Base-by-base conservation (phyloP, 2,329 filamentous ascomycete species). In the Apiospora rasikravindrae region DNA sequence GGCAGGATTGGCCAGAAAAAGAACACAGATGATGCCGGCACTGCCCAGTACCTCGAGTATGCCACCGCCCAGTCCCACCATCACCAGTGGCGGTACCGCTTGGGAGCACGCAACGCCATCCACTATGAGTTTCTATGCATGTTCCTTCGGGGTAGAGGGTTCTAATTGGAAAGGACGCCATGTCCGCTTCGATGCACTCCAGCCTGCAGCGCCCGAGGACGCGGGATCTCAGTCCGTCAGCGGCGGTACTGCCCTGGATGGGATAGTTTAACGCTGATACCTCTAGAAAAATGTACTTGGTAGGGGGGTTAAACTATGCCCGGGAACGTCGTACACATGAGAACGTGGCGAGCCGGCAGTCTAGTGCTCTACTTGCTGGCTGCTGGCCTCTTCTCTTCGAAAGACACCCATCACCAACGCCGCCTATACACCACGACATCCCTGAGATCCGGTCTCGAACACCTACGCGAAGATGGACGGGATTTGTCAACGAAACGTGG, bases 161-260 rank as follows among this genome's bases (percentile, higher is more conserved):
- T 64, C 57, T 40, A 14, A 33, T 10, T 33, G 57, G 33, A 14
- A 22, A n/a, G 22, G 19, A 13, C 57, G 33, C 57, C n/a, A 64
- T 64, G 57, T 14, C 33, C 57, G 33, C 57, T 64, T 64, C 3
- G 57, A 64, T 64, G 57, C 57, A 64, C 57, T 64, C 33, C 33
- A 40, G 57, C 40, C 57, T 40, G 33, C 33, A 64, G 57, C 37
- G 57, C 57, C 57, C 57, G 33, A 64, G 57, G 57, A 40, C 57
- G 40, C 57, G 57, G 57, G 33, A 64, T 64, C 57, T 40, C 33
- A 64, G 33, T 40, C 40, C 57, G 11, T 64, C 57, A 22, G 19
- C 19, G 19, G 22, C 57, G 22, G 22, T 19, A n/a, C n/a, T n/a
- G n/a, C n/a, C n/a, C n/a, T n/a, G n/a, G n/a, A n/a, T n/a, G n/a